phyloP scores from a whole-genome alignment of 78 protist species.

The Dictyostelium capitatum region DNA sequence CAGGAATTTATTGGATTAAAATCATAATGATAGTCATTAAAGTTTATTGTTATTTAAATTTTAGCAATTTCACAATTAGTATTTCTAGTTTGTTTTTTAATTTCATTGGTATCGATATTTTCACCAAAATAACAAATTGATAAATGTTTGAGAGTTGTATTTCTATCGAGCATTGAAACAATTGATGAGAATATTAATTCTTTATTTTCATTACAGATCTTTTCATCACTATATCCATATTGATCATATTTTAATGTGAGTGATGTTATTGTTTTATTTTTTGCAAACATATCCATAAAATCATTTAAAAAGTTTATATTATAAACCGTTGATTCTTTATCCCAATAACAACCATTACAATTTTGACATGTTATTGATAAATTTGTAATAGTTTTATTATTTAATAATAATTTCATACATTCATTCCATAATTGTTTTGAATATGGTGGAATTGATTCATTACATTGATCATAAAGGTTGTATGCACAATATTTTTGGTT shows the following conservation, averaged over 20 bases:
- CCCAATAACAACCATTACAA: neutral
- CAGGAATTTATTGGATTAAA: no score
- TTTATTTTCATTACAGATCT: neutral
- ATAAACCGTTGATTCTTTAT: neutral
- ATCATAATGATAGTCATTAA: no score
- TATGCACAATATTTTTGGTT: neutral
- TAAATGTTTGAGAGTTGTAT: neutral
- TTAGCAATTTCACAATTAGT: no score
- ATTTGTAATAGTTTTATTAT: neutral
- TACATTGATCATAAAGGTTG: neutral
- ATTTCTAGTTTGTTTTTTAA: no score
- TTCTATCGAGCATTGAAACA: neutral
- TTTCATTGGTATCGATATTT: no score
- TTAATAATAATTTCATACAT: neutral
- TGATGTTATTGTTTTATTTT: neutral
- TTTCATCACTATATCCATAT: no score
- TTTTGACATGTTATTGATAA: neutral
- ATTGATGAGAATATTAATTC: no score
- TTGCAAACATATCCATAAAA: neutral
- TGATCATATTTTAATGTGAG: neutral
- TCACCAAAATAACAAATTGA: no score
- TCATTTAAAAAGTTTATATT: neutral
- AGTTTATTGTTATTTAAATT: no score
- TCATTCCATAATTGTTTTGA: conserved; percentile 1
- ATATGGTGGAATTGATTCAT: neutral